Evolutionary conservation across 345 rosid species (phyloP).

Genomic region (Jatropha curcas): DNA sequence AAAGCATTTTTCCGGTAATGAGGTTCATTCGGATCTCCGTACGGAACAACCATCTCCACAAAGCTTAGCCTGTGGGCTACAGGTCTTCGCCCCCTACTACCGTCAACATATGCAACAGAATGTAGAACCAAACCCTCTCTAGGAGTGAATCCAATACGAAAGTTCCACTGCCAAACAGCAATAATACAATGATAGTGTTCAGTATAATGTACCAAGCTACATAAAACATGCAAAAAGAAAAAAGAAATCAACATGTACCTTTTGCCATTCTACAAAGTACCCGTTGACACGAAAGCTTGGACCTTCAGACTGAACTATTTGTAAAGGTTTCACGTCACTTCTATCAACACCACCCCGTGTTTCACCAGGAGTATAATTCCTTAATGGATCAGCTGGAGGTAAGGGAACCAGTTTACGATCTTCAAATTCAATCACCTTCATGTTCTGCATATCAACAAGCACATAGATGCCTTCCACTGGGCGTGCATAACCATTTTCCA

Average conservation of each 20-base stretch:
- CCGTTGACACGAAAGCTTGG: conserved; percentile 89
- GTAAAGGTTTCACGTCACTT: conserved; percentile 87
- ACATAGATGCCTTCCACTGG: conserved; percentile 89
- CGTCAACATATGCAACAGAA: conserved; percentile 89
- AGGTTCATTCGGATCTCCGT: conserved; percentile 95
- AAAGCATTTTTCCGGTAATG: conserved; percentile 95
- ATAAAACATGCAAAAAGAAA: conserved; percentile 3
- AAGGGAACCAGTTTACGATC: conserved; percentile 86
- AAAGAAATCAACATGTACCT: conserved; percentile 42
- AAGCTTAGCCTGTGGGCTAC: conserved; percentile 88
- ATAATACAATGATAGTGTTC: conserved; percentile 18
- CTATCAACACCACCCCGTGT: conserved; percentile 89
- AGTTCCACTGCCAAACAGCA: conserved; percentile 75
- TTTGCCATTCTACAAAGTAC: conserved; percentile 85
- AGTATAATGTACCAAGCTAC: conserved; percentile 15
- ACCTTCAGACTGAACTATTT: conserved; percentile 87
- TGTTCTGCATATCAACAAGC: conserved; percentile 89
- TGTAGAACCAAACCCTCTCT: conserved; percentile 87
- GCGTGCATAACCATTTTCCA: conserved; percentile 98
- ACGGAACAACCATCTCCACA: conserved; percentile 97
- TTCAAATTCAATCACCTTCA: conserved; percentile 84
- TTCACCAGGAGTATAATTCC: conserved; percentile 90
- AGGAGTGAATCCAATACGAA: conserved; percentile 91
- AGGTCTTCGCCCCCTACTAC: conserved; percentile 86
- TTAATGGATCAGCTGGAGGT: conserved; percentile 85